Percentiles rank a stretch among this genome's conserved stretches.
phyloP scores from a whole-genome alignment of 1,284 basidiomycete species.

The Tylopilus sp. region DNA sequence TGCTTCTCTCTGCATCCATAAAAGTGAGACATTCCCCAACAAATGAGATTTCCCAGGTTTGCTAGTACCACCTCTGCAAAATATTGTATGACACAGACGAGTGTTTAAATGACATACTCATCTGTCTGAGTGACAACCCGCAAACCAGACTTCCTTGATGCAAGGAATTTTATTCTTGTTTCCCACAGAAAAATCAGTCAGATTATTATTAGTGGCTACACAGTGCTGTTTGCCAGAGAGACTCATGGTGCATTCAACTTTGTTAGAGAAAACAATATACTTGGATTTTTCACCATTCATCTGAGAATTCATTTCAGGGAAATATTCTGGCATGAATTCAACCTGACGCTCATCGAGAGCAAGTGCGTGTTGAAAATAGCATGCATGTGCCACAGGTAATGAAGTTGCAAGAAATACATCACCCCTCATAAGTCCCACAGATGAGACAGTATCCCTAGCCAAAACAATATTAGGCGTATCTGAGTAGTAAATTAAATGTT shows the following conservation, averaged over 20 bases:
- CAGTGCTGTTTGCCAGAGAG: background rate
- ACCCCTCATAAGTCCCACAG: constrained; percentile 41
- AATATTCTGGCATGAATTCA: constrained; percentile 55
- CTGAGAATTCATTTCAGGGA: constrained; percentile 36
- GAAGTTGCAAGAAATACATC: constrained; percentile 37
- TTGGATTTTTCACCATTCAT: constrained; percentile 16
- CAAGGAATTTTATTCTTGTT: constrained; percentile 8
- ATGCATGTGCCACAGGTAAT: constrained; percentile 36
- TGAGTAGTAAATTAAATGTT: background rate
- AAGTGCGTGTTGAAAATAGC: constrained; percentile 53
- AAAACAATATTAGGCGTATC: background rate
- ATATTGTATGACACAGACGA: background rate
- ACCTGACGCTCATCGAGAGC: constrained; percentile 52
- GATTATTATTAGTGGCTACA: background rate
- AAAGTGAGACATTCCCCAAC: constrained; percentile 34
- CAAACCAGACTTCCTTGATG: constrained; percentile 41
- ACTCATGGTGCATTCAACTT: background rate
- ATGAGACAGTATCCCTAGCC: constrained; percentile 58
- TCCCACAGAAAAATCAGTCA: background rate
- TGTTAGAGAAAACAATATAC: constrained; percentile 8
- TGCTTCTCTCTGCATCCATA: constrained; percentile 44
- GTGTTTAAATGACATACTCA: constrained; percentile 15
- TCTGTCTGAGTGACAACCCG: constrained; percentile 48
- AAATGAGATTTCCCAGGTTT: constrained; percentile 19
- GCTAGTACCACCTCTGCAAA: constrained; percentile 34